These are phyloP conservation scores for Flammula alnicola DNA, from an alignment of 1,284 basidiomycete genomes.

Conservation along the genomic window DNA sequence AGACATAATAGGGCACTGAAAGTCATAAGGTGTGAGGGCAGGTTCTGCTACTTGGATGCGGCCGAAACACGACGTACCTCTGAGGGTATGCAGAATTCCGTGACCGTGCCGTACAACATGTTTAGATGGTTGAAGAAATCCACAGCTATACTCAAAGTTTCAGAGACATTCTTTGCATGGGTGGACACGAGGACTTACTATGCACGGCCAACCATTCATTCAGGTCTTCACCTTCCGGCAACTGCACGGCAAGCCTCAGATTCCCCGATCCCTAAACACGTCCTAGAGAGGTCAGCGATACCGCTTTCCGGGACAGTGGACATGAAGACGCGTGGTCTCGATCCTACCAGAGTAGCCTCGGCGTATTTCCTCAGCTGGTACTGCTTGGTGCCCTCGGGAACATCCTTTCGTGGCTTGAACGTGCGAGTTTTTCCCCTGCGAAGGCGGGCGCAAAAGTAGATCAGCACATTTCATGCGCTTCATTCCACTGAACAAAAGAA, in stretches of 20 bases:
- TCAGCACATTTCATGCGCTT: background rate
- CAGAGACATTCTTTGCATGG: background rate
- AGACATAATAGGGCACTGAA: conserved; percentile 96
- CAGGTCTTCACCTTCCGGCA: conserved; percentile 93
- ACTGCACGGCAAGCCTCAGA: conserved; percentile 84
- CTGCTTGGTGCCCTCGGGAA: conserved; percentile 95
- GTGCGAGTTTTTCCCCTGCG: conserved; percentile 86
- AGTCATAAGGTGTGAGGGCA: background rate
- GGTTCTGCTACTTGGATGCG: background rate
- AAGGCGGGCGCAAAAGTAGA: conserved; percentile 10
- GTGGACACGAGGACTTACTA: conserved; percentile 55
- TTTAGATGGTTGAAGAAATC: conserved; percentile 97
- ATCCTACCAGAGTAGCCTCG: conserved; percentile 87
- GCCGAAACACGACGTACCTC: conserved; percentile 65
- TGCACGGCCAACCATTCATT: conserved; percentile 98
- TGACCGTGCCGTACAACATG: conserved; percentile 95
- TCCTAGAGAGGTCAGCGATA: conserved; percentile 5
- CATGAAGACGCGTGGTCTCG: conserved; percentile 1
- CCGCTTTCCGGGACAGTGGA: background rate
- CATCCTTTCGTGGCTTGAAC: conserved; percentile 96
- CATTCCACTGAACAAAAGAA: conserved; percentile 15
- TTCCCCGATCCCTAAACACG: conserved; percentile 86
- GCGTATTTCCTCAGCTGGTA: conserved; percentile 97
- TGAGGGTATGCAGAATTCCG: conserved; percentile 94
- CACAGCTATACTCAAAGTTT: conserved; percentile 62